Evolutionary conservation across 192 early-diverging fungal species (phyloP).

Genomic region (Podila horticola): DNA sequence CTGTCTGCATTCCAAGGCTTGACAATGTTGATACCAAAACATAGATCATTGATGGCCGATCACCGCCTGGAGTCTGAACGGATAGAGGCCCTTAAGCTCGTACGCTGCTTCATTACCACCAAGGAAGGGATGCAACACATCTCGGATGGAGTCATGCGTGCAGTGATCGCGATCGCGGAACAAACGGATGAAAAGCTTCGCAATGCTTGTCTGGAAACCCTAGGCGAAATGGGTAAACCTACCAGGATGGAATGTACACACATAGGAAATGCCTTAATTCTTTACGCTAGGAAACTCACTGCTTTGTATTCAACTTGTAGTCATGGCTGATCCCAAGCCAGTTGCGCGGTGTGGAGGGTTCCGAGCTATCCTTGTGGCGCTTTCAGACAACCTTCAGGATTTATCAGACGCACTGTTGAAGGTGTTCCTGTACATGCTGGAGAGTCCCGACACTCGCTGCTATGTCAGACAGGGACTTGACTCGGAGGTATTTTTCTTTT

Average conservation of each 20-base stretch:
- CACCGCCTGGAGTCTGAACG: slow-evolving; percentile 74
- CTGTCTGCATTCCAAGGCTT: not conserved
- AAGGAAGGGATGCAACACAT: slow-evolving; percentile 69
- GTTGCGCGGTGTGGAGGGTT: slow-evolving; percentile 75
- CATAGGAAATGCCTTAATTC: no score
- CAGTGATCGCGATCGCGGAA: slow-evolving; percentile 80
- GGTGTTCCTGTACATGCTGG: slow-evolving; percentile 77
- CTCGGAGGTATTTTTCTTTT: slow-evolving; percentile 63
- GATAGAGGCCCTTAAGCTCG: slow-evolving; percentile 81
- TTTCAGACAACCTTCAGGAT: slow-evolving; percentile 72
- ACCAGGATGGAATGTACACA: no score
- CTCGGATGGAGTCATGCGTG: slow-evolving; percentile 71
- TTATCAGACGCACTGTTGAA: slow-evolving; percentile 68
- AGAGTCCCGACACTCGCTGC: slow-evolving; percentile 69
- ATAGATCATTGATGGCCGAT: slow-evolving; percentile 66
- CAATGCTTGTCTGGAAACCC: slow-evolving; percentile 77
- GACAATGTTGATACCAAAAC: no score
- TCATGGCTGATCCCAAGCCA: slow-evolving; percentile 67
- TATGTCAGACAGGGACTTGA: slow-evolving; percentile 82
- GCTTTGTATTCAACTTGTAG: slow-evolving; percentile 36
- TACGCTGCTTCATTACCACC: slow-evolving; percentile 74
- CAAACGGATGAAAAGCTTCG: slow-evolving; percentile 81
- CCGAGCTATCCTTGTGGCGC: slow-evolving; percentile 69
- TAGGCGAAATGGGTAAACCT: slow-evolving; percentile 78
- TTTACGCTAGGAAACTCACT: not conserved